Base-by-base conservation (phyloP, 768 basidiomycete genomes). In the Neoboletus subvelutipes region DNA sequence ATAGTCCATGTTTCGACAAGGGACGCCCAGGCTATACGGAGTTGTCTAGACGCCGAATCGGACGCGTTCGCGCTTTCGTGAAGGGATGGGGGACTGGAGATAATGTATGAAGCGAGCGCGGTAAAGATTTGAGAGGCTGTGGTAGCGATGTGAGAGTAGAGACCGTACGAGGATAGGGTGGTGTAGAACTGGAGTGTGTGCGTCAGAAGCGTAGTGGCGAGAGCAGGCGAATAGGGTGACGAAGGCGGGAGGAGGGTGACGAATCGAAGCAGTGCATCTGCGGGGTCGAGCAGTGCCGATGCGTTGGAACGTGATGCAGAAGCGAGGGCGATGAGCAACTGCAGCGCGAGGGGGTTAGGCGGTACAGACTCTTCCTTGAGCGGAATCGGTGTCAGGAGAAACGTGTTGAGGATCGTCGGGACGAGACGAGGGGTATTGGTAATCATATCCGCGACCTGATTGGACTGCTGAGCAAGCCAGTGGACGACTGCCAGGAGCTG, bases 201-300 rank as follows among this genome's bases (percentile, higher is more conserved):
- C 1, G 72, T 71, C 17, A 88, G 76, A 18, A 93, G 79, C 2
- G 70, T 66, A 1, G 71, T 77, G 1, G 83, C 75, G 1, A 77
- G 67, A 0, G 68, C 43, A 5, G 48, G 54, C 0, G 73, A 56
- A 43, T 81, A 79, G 0, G 77, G 69, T 3, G 76, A 77, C 2
- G 73, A 62, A 24, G 77, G 64, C 31, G 85, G 89, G 26, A 83
- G 77, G 49, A 77, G 73, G 0, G 84, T 76, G 46, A 92, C 67
- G 65, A 91, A 96, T 24, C 90, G 84, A 43, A 96, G 76, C 1
- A 91, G 79, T 0, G 84, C 76, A 62, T 90, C 87, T 1, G 84
- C 79, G 18, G 80, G 72, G 15, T 80, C 81, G 34, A 80, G 66
- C 8, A 93, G 71, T 7, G 75, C 74, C 11, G 71, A 71, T 0